Evolutionary conservation across 1,284 basidiomycete species (phyloP).

Genomic region (Boletus sp.): DNA sequence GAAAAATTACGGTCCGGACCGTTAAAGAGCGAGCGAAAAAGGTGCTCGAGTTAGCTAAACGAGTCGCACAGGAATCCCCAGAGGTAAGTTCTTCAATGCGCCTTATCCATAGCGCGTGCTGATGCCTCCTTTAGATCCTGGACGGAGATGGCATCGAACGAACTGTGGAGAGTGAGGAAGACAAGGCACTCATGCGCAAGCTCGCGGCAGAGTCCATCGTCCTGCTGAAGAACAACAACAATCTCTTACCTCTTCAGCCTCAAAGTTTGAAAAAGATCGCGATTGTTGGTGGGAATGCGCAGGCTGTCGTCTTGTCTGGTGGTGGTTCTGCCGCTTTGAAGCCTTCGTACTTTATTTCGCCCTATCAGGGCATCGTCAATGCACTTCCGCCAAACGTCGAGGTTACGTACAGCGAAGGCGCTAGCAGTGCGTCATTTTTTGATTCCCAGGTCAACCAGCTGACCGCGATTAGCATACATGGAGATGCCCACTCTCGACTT

Average conservation of each 20-base stretch:
- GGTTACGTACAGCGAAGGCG: slow-evolving; percentile 62
- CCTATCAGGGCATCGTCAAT: slow-evolving; percentile 66
- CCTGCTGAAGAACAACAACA: slow-evolving; percentile 66
- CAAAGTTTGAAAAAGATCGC: slow-evolving; percentile 59
- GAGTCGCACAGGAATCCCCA: slow-evolving; percentile 56
- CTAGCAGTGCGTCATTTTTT: slow-evolving; percentile 41
- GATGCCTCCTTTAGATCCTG: slow-evolving; percentile 42
- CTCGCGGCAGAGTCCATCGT: slow-evolving; percentile 68
- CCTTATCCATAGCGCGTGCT: background rate
- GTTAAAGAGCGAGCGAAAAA: slow-evolving; percentile 66
- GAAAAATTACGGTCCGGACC: slow-evolving; percentile 62
- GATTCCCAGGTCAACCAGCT: background rate
- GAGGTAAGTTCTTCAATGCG: slow-evolving; percentile 39
- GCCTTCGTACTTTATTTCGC: slow-evolving; percentile 67
- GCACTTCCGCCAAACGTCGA: slow-evolving; percentile 41
- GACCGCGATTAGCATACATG: slow-evolving; percentile 46
- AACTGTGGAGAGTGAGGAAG: slow-evolving; percentile 55
- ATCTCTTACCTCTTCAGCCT: slow-evolving; percentile 56
- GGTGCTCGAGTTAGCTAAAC: slow-evolving; percentile 63
- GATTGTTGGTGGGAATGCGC: slow-evolving; percentile 75
- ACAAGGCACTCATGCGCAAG: slow-evolving; percentile 57
- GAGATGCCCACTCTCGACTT: slow-evolving; percentile 62
- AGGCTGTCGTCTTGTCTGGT: slow-evolving; percentile 62
- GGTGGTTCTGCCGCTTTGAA: slow-evolving; percentile 75
- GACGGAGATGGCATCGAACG: slow-evolving; percentile 65